Conservation (phyloP, 2,329 filamentous ascomycete genomes). For the Aureobasidium subglaciale region DNA sequence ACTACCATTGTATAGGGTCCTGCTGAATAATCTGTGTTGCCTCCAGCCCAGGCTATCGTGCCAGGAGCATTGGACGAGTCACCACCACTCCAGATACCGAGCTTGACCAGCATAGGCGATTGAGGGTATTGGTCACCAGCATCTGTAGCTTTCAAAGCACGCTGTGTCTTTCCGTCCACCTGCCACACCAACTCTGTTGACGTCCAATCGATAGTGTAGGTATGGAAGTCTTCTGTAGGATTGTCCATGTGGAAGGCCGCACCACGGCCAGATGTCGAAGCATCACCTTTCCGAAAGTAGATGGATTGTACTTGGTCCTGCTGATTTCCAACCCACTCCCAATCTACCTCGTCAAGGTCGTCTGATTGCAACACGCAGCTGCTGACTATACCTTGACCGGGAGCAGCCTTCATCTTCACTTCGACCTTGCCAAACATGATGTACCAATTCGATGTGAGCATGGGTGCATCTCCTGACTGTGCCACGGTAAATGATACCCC, state of each 20-base stretch:
- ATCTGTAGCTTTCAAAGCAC: conserved; percentile 63
- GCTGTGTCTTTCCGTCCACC: conserved; percentile 69
- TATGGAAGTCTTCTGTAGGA: conserved; percentile 72
- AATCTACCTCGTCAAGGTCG: conserved; percentile 89
- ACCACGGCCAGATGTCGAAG: conserved; percentile 78
- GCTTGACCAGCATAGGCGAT: conserved; percentile 88
- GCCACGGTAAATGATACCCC: conserved; percentile 77
- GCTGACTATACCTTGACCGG: conserved; percentile 87
- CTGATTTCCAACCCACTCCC: conserved; percentile 87
- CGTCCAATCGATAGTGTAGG: conserved; percentile 90
- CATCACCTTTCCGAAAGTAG: conserved; percentile 92
- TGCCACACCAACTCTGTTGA: conserved; percentile 77
- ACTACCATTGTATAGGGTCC: conserved; percentile 86
- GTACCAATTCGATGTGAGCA: conserved; percentile 86
- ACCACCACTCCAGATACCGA: conserved; percentile 88
- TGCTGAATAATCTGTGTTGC: conserved; percentile 71
- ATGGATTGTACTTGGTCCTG: conserved; percentile 80
- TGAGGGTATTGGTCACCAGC: conserved; percentile 82
- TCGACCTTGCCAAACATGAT: conserved; percentile 98
- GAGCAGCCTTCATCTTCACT: conserved; percentile 74
- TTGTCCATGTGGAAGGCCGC: conserved; percentile 63
- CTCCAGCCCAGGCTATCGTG: conserved; percentile 84
- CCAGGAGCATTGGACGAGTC: conserved; percentile 71
- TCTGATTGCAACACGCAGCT: conserved; percentile 88
- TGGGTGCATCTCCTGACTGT: conserved; percentile 72